phyloP scores from a whole-genome alignment of 2,329 filamentous ascomycete species.

The Aspergillus quadrilineatus region DNA sequence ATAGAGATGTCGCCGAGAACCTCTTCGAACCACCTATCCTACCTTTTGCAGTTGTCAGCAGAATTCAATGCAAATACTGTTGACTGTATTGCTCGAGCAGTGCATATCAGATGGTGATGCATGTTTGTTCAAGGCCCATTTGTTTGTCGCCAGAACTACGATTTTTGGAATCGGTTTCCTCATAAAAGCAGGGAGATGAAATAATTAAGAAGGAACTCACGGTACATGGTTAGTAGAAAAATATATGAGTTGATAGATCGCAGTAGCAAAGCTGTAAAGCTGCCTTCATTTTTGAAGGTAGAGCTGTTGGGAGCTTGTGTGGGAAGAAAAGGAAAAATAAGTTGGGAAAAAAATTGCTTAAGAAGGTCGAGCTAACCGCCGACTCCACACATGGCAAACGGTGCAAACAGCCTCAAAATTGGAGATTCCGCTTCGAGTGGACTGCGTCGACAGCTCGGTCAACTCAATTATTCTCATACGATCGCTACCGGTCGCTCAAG shows the following conservation, averaged over 20 bases:
- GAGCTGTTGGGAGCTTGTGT: conserved; percentile 10
- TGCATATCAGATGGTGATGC: conserved; percentile 59
- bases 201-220: conserved; percentile 24
- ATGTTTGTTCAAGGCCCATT: conserved; percentile 60
- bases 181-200: conserved; percentile 34
- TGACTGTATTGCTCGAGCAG: conserved; percentile 6
- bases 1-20: background rate
- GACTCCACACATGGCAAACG: conserved; percentile 35
- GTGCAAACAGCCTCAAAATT: conserved; percentile 37
- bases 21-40: background rate
- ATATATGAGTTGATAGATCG: background rate
- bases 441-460: conserved; percentile 14
- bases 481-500: conserved; percentile 8
- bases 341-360: conserved; percentile 17
- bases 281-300: conserved; percentile 20
- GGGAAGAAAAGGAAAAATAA: conserved; percentile 24
- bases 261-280: background rate
- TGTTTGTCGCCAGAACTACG: conserved; percentile 53
- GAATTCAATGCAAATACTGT: conserved; percentile 4
- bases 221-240: conserved; percentile 22
- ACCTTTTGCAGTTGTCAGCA: conserved; percentile 14
- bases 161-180: conserved; percentile 53
- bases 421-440: conserved; percentile 35
- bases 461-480: conserved; percentile 7
- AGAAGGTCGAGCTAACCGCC: conserved; percentile 20